A percentile compares a stretch with the other conserved stretches of the same genome.
Evolutionary conservation across 306 rosid genomes (phyloP).

Genomic region (Astragalus glycyphyllos): DNA sequence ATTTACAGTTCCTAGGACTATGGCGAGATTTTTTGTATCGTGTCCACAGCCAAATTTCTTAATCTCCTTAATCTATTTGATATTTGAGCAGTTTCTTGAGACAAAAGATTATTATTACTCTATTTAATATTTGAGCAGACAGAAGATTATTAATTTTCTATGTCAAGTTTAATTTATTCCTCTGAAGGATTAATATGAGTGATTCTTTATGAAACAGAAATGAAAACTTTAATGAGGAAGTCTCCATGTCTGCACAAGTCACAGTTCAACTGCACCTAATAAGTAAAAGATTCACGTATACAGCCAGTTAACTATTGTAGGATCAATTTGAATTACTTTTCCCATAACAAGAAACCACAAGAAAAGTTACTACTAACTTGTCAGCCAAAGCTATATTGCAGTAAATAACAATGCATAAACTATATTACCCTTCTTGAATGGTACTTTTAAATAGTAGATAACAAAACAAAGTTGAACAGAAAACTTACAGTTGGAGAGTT

Average conservation of each 20-base stretch:
- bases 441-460: background rate
- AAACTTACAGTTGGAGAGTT: conserved; percentile 83
- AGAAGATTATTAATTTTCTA: no score
- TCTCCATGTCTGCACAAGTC: background rate
- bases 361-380: background rate
- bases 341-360: conserved; percentile 4
- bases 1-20: background rate
- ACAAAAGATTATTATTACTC: no score
- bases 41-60: no score
- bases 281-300: conserved; percentile 19
- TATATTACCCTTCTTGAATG: background rate
- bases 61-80: background rate
- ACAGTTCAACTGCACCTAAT: background rate
- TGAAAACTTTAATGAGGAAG: background rate
- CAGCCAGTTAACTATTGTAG: background rate
- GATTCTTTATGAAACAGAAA: background rate
- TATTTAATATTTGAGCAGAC: no score
- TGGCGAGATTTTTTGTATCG: background rate
- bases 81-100: no score
- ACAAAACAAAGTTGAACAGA: conserved; percentile 34
- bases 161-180: background rate
- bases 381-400: conserved; percentile 19
- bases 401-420: background rate
- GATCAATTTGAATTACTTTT: conserved; percentile 12
- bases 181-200: background rate